phyloP scores from a whole-genome alignment of 805 yeast genomes.

The Saccharomyces kudriavzevii region DNA sequence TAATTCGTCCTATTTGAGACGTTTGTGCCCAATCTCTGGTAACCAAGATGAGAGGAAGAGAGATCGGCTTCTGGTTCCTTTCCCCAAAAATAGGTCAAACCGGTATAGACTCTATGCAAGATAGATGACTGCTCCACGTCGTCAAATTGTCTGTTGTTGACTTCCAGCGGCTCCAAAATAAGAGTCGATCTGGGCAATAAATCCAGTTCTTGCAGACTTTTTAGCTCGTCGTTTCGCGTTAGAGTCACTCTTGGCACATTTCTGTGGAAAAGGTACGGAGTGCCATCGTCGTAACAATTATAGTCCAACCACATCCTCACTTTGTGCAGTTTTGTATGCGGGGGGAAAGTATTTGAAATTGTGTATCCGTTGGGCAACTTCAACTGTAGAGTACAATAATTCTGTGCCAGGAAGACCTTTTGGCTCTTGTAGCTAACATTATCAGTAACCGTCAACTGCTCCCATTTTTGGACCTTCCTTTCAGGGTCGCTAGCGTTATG shows the following conservation, averaged over 20 bases:
- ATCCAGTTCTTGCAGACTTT: conserved; percentile 44
- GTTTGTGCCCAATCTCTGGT: not conserved
- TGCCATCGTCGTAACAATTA: conserved; percentile 41
- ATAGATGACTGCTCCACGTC: conserved; percentile 11
- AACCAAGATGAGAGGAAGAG: not conserved
- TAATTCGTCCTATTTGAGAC: not conserved
- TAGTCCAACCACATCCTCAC: conserved; percentile 55
- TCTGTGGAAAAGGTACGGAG: conserved; percentile 41
- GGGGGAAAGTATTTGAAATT: conserved; percentile 39
- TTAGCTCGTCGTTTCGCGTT: conserved; percentile 51
- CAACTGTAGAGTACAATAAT: conserved; percentile 38
- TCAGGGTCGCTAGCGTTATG: not conserved
- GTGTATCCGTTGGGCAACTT: conserved; percentile 57
- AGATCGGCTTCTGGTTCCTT: not conserved
- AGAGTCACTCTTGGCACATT: conserved; percentile 57
- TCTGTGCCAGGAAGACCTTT: conserved; percentile 3
- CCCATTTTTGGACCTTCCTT: not conserved
- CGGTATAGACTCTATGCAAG: not conserved
- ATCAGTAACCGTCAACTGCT: not conserved
- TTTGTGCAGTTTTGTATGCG: conserved; percentile 37
- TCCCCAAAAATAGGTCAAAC: not conserved
- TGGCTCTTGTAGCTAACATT: conserved; percentile 5
- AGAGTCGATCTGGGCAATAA: conserved; percentile 70
- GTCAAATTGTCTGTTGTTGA: conserved; percentile 17
- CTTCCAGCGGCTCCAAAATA: conserved; percentile 54